phyloP scores from a whole-genome alignment of 1,139 yeast species.

The Suhomyces yuchorum region DNA sequence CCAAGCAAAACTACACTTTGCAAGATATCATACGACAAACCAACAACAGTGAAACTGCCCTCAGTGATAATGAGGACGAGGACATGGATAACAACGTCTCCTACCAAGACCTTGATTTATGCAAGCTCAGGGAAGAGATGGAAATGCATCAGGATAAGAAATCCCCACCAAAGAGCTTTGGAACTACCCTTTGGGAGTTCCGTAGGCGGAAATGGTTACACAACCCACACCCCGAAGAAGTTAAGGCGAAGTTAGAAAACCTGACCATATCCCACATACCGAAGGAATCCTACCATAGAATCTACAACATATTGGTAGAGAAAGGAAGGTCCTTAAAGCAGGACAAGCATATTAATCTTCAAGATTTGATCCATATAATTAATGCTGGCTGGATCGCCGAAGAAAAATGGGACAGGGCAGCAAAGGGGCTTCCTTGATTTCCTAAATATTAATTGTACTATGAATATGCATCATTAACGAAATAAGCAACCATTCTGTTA shows the following conservation, averaged over 20 bases:
- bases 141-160: conserved; percentile 17
- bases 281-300: conserved; percentile 52
- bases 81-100: conserved; percentile 25
- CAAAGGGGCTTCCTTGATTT: conserved; percentile 41
- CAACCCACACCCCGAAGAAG: conserved; percentile 18
- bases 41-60: conserved; percentile 11
- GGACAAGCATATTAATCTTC: conserved; percentile 56
- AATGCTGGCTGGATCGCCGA: conserved; percentile 72
- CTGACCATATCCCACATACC: conserved; percentile 43
- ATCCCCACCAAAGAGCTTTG: conserved; percentile 27
- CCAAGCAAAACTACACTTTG: background rate
- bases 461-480: background rate
- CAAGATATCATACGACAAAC: conserved; percentile 17
- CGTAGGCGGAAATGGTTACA: conserved; percentile 62
- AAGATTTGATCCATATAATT: conserved; percentile 59
- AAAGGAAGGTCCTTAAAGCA: conserved; percentile 55
- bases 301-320: conserved; percentile 60
- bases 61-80: conserved; percentile 18
- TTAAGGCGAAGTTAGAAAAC: conserved; percentile 16
- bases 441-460: background rate
- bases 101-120: conserved; percentile 32
- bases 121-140: conserved; percentile 30
- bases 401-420: conserved; percentile 64
- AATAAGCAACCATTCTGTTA: background rate
- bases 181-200: conserved; percentile 59